Evolutionary conservation across 257 asterid genomes (phyloP).

Genomic region (Verbascum thapsus): DNA sequence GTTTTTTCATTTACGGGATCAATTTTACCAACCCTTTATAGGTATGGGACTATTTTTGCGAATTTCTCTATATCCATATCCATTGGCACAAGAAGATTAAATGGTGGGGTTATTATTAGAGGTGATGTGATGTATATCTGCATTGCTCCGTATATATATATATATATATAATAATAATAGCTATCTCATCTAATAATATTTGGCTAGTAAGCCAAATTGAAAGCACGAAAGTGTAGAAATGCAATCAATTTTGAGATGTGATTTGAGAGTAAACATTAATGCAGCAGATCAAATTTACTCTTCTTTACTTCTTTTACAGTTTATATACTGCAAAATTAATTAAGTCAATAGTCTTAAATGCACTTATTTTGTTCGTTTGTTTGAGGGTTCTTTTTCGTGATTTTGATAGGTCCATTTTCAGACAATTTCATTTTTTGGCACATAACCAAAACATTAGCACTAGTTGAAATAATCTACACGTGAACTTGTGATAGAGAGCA

Average conservation of each 20-base stretch:
- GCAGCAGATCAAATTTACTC: not conserved
- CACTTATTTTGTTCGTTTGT: not conserved
- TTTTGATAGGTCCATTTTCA: not conserved
- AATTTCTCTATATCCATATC: too few species aligned
- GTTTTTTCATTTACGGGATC: too few species aligned
- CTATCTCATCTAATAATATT: slow-evolving; percentile 15
- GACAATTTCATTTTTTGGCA: not conserved
- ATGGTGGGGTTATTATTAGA: slow-evolving; percentile 6
- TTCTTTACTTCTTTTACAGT: not conserved
- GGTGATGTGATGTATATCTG: slow-evolving; percentile 28
- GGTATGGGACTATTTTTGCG: too few species aligned
- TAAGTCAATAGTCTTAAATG: not conserved
- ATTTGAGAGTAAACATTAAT: not conserved
- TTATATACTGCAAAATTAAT: slow-evolving; percentile 2
- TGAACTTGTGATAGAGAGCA: slow-evolving; percentile 23
- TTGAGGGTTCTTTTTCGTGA: not conserved
- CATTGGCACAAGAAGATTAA: not conserved
- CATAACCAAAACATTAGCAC: not conserved
- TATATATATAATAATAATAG: slow-evolving; percentile 20
- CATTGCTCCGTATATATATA: slow-evolving; percentile 11
- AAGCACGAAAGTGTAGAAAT: not conserved
- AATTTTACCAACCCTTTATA: too few species aligned
- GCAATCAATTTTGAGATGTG: not conserved
- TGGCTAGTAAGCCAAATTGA: not conserved
- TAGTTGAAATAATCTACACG: slow-evolving; percentile 24